Evolutionary conservation across 768 basidiomycete genomes (phyloP).

Genomic region (Naganishia vishniacii): DNA sequence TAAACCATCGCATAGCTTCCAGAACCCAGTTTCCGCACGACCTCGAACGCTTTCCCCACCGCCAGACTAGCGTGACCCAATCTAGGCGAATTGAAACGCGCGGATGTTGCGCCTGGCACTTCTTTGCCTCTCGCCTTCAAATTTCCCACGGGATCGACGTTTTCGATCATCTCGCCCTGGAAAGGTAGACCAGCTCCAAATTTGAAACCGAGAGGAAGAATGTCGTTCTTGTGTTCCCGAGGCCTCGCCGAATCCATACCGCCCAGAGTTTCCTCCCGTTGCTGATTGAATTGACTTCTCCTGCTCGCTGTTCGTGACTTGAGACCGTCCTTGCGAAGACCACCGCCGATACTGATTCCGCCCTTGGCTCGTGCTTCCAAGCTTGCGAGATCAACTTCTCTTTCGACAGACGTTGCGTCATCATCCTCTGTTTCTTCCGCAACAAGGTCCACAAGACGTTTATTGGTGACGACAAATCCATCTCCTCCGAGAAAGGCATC

Average conservation of each 20-base stretch:
- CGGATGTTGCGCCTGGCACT: slow-evolving; percentile 7
- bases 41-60: slow-evolving; percentile 57
- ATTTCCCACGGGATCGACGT: slow-evolving; percentile 38
- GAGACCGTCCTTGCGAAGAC: slow-evolving; percentile 14
- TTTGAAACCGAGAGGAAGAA: slow-evolving; percentile 38
- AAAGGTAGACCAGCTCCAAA: slow-evolving; percentile 47
- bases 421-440: slow-evolving; percentile 10
- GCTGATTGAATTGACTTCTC: slow-evolving; percentile 1
- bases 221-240: slow-evolving; percentile 32
- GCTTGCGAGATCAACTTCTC: background rate
- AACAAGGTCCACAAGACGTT: slow-evolving; percentile 12
- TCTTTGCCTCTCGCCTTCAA: slow-evolving; percentile 16
- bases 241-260: slow-evolving; percentile 6
- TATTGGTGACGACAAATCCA: background rate
- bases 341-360: slow-evolving; percentile 26
- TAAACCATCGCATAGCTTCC: slow-evolving; percentile 94
- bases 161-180: slow-evolving; percentile 41
- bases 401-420: background rate
- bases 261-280: background rate
- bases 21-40: slow-evolving; percentile 75
- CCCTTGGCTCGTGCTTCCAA: slow-evolving; percentile 2
- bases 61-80: slow-evolving; percentile 11
- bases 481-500: slow-evolving; percentile 6
- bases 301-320: slow-evolving; percentile 3
- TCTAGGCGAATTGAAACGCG: slow-evolving; percentile 16